Evolutionary conservation across 1,284 basidiomycete genomes (phyloP).

Genomic region (Rhodotorula sp.): DNA sequence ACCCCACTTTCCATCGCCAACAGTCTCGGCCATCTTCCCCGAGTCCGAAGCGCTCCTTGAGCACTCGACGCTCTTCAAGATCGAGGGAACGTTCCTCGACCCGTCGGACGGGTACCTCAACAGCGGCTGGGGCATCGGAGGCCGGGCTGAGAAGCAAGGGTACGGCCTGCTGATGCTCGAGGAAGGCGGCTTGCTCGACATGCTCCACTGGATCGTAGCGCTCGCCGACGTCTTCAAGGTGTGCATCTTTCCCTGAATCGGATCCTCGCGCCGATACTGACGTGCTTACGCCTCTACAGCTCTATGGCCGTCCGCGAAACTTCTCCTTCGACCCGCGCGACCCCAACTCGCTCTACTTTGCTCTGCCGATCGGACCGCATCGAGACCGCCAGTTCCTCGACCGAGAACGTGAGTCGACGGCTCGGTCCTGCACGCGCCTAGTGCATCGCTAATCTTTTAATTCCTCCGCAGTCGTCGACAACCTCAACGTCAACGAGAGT

Average conservation of each 20-base stretch:
- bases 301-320: constrained; percentile 77
- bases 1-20: background rate
- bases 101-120: constrained; percentile 51
- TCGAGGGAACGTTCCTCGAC: constrained; percentile 56
- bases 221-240: constrained; percentile 42
- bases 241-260: background rate
- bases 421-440: background rate
- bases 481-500: constrained; percentile 34
- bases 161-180: constrained; percentile 42
- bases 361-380: constrained; percentile 50
- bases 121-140: constrained; percentile 51
- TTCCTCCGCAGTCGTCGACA: constrained; percentile 31
- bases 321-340: constrained; percentile 87
- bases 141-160: constrained; percentile 41
- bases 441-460: background rate
- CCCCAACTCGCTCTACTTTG: constrained; percentile 54
- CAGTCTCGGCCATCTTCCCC: constrained; percentile 81
- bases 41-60: constrained; percentile 89
- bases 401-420: constrained; percentile 58
- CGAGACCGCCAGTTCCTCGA: constrained; percentile 76
- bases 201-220: constrained; percentile 92
- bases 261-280: background rate
- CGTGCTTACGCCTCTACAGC: constrained; percentile 47
- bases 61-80: constrained; percentile 80
- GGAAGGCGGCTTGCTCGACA: constrained; percentile 61